phyloP scores from a whole-genome alignment of 306 rosid species.

The Urtica urens region DNA sequence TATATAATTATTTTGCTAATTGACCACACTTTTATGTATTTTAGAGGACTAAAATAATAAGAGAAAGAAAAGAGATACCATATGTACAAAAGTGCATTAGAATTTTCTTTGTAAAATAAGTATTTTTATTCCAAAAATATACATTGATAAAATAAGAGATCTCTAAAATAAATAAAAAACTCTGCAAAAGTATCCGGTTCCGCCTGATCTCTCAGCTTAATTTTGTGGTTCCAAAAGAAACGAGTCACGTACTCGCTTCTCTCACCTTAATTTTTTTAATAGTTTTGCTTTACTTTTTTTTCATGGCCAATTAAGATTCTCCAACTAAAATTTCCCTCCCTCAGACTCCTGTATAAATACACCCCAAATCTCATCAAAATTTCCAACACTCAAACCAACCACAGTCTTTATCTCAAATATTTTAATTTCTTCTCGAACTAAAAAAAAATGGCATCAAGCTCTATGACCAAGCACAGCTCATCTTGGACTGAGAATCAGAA shows the following conservation, averaged over 20 bases:
- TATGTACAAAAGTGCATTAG: not conserved
- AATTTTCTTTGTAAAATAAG: too few relatives aligned
- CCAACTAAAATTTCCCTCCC: conserved; percentile 16
- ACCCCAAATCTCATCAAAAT: conserved; percentile 6
- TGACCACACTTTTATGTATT: not conserved
- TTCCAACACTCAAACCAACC: conserved; percentile 21
- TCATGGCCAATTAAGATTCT: conserved; percentile 16
- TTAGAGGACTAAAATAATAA: not conserved
- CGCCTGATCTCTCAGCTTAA: conserved; percentile 5
- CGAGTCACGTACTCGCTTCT: conserved; percentile 28
- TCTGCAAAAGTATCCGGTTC: conserved; percentile 20
- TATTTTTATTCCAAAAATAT: not conserved
- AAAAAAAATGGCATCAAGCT: conserved; percentile 39
- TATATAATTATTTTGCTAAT: too few relatives aligned
- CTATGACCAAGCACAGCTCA: conserved; percentile 28
- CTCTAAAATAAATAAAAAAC: conserved; percentile 18
- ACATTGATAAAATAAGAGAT: not conserved
- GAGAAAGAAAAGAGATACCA: not conserved
- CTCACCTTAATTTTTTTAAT: too few relatives aligned
- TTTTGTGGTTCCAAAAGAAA: conserved; percentile 36
- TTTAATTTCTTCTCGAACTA: not conserved
- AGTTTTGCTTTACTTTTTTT: too few relatives aligned
- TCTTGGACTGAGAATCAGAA: conserved; percentile 31
- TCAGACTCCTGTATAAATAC: conserved; percentile 27
- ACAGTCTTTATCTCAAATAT: too few relatives aligned